Evolutionary conservation across 2,329 filamentous ascomycete genomes (phyloP), one percentile per base, ranked within the genome.

Genomic region (Fusarium redolens): DNA sequence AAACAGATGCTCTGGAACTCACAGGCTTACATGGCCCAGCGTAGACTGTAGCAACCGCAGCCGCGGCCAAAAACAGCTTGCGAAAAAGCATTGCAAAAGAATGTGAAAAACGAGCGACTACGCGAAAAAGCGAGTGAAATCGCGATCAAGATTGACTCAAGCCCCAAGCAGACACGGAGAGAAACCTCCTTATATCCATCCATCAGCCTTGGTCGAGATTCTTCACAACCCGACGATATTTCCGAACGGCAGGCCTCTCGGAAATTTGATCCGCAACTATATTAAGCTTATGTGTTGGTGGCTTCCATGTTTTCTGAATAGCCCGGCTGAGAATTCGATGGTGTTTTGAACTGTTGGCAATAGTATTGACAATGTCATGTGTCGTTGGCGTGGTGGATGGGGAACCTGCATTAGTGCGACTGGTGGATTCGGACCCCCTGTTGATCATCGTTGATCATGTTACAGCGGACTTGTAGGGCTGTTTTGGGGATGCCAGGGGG

Each of bases 141-240:
- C 6, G 31, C 18, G 44, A 47, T 2, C 4, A 10, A 10, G 3
- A 4, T 7, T 8, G n/a, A 22, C 15, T 5, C 12, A 7, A 5
- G 6, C 35, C 14, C 3, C 5, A 17, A 2, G 22, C 17, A 12
- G 10, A 10, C 13, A 14, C 9, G 4, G 11, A 17, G 38, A 35
- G 1, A 9, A 4, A 6, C 9, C 7, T 17, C 17, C 31, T 38
- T 37, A 17, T 58, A 58, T 10, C 17, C 8, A 28, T 30, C 5
- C 8, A 22, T 22, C 22, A 22, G 22, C 22, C 22, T 22, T 22
- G 14, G 18, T n/a, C 45, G 11, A 4, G 44, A n/a, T 48, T n/a
- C 25, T 48, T 9, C 9, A 11, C 44, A 15, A 0, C 44, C 18
- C 7, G 4, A 15, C 18, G 1, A 3, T 31, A 31, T 28, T 25